Base-by-base conservation (phyloP, 306 rosid species). In the Purshia tridentata region DNA sequence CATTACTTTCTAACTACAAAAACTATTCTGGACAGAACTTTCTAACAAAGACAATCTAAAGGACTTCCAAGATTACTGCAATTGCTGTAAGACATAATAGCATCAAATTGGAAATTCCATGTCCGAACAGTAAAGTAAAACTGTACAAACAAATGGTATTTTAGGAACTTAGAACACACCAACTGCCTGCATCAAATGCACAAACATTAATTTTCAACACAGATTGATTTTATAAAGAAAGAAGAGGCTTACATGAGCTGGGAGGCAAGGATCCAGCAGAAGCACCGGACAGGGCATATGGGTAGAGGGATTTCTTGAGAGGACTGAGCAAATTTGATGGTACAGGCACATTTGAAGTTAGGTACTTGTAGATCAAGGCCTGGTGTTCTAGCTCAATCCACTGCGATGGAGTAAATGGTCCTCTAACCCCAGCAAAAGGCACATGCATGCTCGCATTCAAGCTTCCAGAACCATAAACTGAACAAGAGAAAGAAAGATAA, bases 361-460 rank as follows among this genome's bases (percentile, higher is more conserved):
- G 69, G 75, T 83, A 83, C 81, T 86, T 83, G 84, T 80, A 83
- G 85, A 86, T 86, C 85, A 86, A 78, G 54, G 89, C 89, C 78
- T 86, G 89, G 73, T 86, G 85, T 75, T 86, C 89, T 29, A 86
- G 81, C 81, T 86, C 89, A 55, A 83, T 67, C 89, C 89, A 83
- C 67, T 86, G 89, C n/a, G 83, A 86, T 23, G 82, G 85, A 54
- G 83, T 86, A 76, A 86, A 86, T 62, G 83, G 85, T 47, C 82
- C 89, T 80, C 80, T 80, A 16, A 45, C 69, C 52, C 78, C 81
- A 22, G 76, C 62, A 59, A 62, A 64, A 72, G 56, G 14, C 76
- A 51, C 89, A 80, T 77, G 85, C 85, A 82, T 75, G 84, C 73
- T 66, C 60, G 72, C 64, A 75, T 69, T 84, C 73, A 69, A 65